Evolutionary conservation across 1,284 basidiomycete genomes (phyloP).

Genomic region (Ganoderma boninense): DNA sequence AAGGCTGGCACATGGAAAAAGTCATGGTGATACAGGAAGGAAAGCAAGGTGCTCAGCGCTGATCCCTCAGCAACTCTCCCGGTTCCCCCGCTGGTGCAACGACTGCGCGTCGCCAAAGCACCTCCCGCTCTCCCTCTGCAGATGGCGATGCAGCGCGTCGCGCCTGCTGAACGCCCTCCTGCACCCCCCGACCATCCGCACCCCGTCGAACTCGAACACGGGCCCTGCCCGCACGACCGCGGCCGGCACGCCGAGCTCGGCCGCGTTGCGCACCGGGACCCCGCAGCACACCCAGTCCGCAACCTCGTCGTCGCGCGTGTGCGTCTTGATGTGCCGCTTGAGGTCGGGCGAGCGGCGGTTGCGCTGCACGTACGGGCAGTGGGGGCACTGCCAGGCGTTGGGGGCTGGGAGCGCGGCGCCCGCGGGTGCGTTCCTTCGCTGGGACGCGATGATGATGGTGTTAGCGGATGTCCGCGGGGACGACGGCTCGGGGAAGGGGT

Average conservation of each 20-base stretch:
- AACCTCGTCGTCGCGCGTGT: slow-evolving; percentile 46
- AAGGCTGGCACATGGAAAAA: no score
- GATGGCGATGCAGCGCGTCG: slow-evolving; percentile 63
- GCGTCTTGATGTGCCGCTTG: slow-evolving; percentile 60
- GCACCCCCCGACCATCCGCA: slow-evolving; percentile 58
- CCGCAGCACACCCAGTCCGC: slow-evolving; percentile 38
- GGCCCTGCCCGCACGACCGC: slow-evolving; percentile 38
- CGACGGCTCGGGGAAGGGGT: neutral
- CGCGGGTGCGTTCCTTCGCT: neutral
- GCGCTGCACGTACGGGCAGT: slow-evolving; percentile 35
- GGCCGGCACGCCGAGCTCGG: slow-evolving; percentile 33
- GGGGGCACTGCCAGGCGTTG: slow-evolving; percentile 16
- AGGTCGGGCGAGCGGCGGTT: slow-evolving; percentile 60
- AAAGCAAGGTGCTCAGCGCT: no score
- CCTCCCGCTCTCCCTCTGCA: slow-evolving; percentile 50
- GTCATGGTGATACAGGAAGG: no score
- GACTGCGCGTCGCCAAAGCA: slow-evolving; percentile 45
- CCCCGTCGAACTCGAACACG: slow-evolving; percentile 43
- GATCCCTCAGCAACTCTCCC: neutral
- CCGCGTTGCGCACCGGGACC: slow-evolving; percentile 42
- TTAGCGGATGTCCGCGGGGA: neutral
- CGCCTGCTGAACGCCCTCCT: slow-evolving; percentile 57
- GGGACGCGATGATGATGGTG: neutral
- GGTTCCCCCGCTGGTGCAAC: slow-evolving; percentile 5
- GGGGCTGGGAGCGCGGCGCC: neutral